Conservation (phyloP, 768 basidiomycete species). For the Podaxis sp. region DNA sequence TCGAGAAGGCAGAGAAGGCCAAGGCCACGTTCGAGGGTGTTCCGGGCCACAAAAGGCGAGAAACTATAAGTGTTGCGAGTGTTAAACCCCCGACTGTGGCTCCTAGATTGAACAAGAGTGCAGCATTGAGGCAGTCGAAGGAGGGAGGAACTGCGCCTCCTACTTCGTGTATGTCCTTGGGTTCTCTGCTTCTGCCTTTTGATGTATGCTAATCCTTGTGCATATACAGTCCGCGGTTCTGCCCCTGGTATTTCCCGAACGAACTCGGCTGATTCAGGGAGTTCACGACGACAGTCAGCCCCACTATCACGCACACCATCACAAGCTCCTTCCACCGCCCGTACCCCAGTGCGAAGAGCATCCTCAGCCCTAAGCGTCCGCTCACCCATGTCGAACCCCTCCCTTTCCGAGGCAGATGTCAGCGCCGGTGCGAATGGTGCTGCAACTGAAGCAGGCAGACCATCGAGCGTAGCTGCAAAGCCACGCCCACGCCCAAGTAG, state of each 20-base stretch:
- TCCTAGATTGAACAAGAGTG: conserved; percentile 80
- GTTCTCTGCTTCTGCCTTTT: neutral
- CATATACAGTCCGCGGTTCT: conserved; percentile 45
- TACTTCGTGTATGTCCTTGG: conserved; percentile 58
- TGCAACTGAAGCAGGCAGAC: conserved; percentile 5
- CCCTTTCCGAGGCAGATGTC: neutral
- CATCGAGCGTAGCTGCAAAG: conserved; percentile 25
- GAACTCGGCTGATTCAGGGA: conserved; percentile 37
- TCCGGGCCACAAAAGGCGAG: conserved; percentile 81
- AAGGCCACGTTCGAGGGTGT: conserved; percentile 72
- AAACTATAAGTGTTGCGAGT: conserved; percentile 71
- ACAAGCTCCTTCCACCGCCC: conserved; percentile 24
- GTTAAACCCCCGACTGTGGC: conserved; percentile 62
- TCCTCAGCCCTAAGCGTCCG: conserved; percentile 7
- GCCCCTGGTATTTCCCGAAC: conserved; percentile 45
- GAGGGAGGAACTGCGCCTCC: conserved; percentile 50
- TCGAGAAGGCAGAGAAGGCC: conserved; percentile 24
- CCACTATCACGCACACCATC: conserved; percentile 25
- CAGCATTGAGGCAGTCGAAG: conserved; percentile 61
- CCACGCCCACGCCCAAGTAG: conserved; percentile 58
- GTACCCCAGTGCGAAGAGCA: conserved; percentile 18
- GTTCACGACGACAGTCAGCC: conserved; percentile 21
- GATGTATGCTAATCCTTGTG: neutral
- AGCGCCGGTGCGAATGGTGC: neutral
- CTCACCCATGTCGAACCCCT: conserved; percentile 10